Conservation (phyloP, 23 red algal genomes). For the Gracilaria caudata region DNA sequence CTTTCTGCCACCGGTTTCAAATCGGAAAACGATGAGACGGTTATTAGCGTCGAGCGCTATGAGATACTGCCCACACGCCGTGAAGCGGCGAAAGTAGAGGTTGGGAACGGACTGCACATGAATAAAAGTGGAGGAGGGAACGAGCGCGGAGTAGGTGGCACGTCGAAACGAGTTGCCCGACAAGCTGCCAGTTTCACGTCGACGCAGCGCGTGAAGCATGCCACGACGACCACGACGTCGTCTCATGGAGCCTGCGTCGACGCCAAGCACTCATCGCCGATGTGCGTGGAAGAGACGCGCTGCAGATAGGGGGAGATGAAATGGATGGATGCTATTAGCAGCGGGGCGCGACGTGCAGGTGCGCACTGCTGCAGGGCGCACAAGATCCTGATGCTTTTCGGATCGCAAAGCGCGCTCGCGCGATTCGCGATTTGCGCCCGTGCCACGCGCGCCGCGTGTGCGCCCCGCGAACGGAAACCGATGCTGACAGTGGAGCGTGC, state of each 20-base stretch:
- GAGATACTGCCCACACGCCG: constrained; percentile 77
- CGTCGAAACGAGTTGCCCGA: background rate
- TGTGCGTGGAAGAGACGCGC: too few relatives aligned
- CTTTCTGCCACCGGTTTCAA: constrained; percentile 56
- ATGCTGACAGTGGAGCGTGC: too few relatives aligned
- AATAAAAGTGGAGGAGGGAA: constrained; percentile 42
- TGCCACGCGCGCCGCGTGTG: background rate
- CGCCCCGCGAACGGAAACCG: too few relatives aligned
- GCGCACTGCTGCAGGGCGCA: too few relatives aligned
- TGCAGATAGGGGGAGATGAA: too few relatives aligned
- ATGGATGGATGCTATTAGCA: too few relatives aligned
- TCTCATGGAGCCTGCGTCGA: background rate
- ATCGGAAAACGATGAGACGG: constrained; percentile 46
- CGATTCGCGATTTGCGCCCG: too few relatives aligned
- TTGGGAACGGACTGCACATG: constrained; percentile 47
- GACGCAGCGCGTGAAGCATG: background rate
- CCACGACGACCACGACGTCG: constrained; percentile 12
- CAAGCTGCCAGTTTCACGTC: background rate
- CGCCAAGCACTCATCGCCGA: too few relatives aligned
- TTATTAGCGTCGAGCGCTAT: constrained; percentile 48
- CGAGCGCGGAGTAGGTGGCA: constrained; percentile 48
- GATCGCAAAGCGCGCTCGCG: too few relatives aligned
- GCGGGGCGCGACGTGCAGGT: too few relatives aligned
- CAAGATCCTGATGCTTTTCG: too few relatives aligned
- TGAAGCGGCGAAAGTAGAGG: constrained; percentile 79